phyloP scores from a whole-genome alignment of 2,329 filamentous ascomycete genomes.

The Pyricularia grisea region DNA sequence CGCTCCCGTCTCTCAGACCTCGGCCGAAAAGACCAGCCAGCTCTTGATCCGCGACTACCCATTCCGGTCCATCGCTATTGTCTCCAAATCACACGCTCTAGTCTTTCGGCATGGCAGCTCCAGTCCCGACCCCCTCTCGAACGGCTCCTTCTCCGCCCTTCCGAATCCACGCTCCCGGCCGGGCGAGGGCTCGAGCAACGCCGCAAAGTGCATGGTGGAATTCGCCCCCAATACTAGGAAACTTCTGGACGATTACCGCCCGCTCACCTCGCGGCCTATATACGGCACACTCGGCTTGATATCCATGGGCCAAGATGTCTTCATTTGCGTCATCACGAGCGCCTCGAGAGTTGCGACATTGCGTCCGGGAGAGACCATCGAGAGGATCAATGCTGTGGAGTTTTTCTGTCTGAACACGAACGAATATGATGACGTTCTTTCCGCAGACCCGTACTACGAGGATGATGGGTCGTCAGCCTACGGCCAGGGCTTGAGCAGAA shows the following conservation, averaged over 20 bases:
- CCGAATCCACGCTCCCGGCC: slow-evolving; percentile 34
- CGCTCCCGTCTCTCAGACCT: slow-evolving; percentile 13
- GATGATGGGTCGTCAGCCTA: slow-evolving; percentile 41
- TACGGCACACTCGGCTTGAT: slow-evolving; percentile 86
- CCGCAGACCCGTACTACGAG: slow-evolving; percentile 40
- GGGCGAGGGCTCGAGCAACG: slow-evolving; percentile 19
- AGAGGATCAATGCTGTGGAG: slow-evolving; percentile 77
- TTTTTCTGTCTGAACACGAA: slow-evolving; percentile 88
- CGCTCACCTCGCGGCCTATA: slow-evolving; percentile 63
- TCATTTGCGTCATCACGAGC: slow-evolving; percentile 80
- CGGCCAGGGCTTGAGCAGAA: slow-evolving; percentile 46
- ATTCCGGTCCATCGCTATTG: slow-evolving; percentile 78
- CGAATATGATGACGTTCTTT: slow-evolving; percentile 71
- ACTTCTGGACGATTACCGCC: slow-evolving; percentile 67
- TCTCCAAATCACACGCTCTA: slow-evolving; percentile 68
- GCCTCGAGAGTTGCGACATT: slow-evolving; percentile 72
- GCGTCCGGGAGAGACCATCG: slow-evolving; percentile 79
- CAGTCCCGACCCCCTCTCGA: slow-evolving; percentile 41
- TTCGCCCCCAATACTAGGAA: slow-evolving; percentile 58
- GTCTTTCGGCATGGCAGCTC: slow-evolving; percentile 72
- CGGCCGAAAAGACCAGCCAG: slow-evolving; percentile 56
- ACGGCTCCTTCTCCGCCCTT: slow-evolving; percentile 49
- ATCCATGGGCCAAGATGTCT: slow-evolving; percentile 74
- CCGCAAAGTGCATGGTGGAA: slow-evolving; percentile 73
- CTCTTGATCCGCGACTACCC: slow-evolving; percentile 81